Evolutionary conservation across 192 early-diverging fungal genomes (phyloP), one percentile per base, ranked within the genome.

Genomic region (Umbelopsis ramanniana): DNA sequence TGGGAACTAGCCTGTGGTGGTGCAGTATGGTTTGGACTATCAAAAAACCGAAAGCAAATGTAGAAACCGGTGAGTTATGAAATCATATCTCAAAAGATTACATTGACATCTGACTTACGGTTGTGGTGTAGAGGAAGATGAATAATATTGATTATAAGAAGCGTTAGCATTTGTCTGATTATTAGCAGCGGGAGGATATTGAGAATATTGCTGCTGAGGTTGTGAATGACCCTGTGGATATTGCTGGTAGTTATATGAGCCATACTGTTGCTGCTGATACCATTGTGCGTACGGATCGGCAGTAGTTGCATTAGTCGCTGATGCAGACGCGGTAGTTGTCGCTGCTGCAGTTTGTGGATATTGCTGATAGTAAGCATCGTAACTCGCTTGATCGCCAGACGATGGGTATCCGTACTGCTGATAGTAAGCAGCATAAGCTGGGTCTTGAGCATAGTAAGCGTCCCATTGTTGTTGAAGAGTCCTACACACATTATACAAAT

Each of bases 281-380:
- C 57, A 63, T 17, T 63, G 57, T 35, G 57, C 33, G n/a, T 63
- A 63, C 2, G 57, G 29, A 37, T 63, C 57, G 17, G 57, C 57
- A 63, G 57, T 3, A 2, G 26, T 26, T 17, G 57, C 57, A 19
- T 22, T 17, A 29, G 23, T 29, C 3, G 12, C 22, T 11, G 48
- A 4, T 52, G 46, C 46, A 22, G 68, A 4, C 6, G 21, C 10
- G 45, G 4, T n/a, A 7, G 38, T 19, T 22, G n/a, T 70, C 2
- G 68, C 4, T 19, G 69, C 54, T 22, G 70, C 11, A 43, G 52
- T 8, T 46, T 43, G 66, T 7, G 66, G 45, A 45, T 67, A 67
- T 67, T 67, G 66, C 45, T 52, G 70, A 57, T 71, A 71, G 33
- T 71, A 71, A 23, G 26, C 52, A 21, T 60, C 40, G 17, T 52